Evolutionary conservation across 2,329 filamentous ascomycete species (phyloP).

Genomic region (Triangularia verruculosa): DNA sequence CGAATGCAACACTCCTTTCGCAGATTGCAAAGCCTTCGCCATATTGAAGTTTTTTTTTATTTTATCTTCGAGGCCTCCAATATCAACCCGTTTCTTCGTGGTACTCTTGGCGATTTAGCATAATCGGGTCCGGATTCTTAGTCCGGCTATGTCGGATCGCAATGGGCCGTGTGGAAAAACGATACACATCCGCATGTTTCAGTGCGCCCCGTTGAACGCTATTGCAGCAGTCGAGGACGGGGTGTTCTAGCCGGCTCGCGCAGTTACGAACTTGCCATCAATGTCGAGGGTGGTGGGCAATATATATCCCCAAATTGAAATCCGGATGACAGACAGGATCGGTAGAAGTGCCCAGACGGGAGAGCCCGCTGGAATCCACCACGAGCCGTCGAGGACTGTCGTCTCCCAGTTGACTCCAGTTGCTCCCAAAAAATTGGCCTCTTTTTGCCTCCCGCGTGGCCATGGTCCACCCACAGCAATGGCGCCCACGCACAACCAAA

Average conservation of each 20-base stretch:
- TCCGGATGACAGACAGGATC: not conserved
- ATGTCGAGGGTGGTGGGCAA: not conserved
- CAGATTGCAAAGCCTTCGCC: not conserved
- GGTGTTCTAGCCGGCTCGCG: not conserved
- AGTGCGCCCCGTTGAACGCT: not conserved
- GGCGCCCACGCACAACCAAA: not conserved
- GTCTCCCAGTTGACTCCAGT: not conserved
- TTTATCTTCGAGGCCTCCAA: not conserved
- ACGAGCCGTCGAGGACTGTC: not conserved
- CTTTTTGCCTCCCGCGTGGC: not conserved
- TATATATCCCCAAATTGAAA: not conserved
- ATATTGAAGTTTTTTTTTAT: conserved; percentile 6
- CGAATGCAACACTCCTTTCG: conserved; percentile 12
- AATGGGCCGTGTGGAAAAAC: not conserved
- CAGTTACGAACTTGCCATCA: not conserved
- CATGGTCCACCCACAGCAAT: not conserved
- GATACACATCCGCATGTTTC: not conserved
- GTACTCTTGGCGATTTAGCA: not conserved
- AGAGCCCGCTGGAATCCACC: conserved; percentile 13
- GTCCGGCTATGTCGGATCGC: conserved; percentile 1
- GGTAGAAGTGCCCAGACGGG: conserved; percentile 17
- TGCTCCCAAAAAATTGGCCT: not conserved
- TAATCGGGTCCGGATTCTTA: not conserved
- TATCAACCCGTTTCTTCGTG: not conserved
- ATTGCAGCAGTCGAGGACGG: not conserved